Conservation (phyloP, 2,329 filamentous ascomycete species). For the Ramularia collo-cygni region DNA sequence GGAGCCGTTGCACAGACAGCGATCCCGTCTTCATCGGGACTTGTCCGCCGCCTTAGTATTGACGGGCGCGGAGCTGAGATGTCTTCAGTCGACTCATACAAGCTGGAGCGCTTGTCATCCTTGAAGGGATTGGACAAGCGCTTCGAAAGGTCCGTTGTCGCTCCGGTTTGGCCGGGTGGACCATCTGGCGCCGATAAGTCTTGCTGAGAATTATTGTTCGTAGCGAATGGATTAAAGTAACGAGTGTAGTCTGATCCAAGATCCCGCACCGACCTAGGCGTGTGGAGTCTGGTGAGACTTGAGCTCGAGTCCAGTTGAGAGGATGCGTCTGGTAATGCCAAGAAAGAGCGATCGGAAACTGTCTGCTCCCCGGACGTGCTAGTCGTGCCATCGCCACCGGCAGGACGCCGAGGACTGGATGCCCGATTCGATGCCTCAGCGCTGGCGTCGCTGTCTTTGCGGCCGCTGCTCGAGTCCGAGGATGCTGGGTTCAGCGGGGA, state of each 20-base stretch:
- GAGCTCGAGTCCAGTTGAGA: constrained; percentile 18
- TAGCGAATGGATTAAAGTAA: constrained; percentile 34
- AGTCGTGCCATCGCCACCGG: too few species aligned
- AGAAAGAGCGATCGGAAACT: not conserved
- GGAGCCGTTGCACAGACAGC: constrained; percentile 5
- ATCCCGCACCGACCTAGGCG: constrained; percentile 30
- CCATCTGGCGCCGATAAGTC: constrained; percentile 24
- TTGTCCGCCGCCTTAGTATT: constrained; percentile 5
- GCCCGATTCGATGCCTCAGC: constrained; percentile 6
- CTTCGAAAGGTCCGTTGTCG: constrained; percentile 21
- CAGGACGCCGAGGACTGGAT: constrained; percentile 4
- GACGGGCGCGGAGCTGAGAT: constrained; percentile 14
- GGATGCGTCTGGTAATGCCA: too few species aligned
- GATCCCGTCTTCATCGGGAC: constrained; percentile 2
- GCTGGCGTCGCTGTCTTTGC: constrained; percentile 18
- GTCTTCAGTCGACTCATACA: constrained; percentile 18
- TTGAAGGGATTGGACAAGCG: constrained; percentile 30
- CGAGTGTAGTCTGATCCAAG: constrained; percentile 32
- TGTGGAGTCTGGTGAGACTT: constrained; percentile 22
- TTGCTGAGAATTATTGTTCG: constrained; percentile 28
- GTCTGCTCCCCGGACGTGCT: not conserved
- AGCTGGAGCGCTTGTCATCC: constrained; percentile 25
- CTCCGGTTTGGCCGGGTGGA: constrained; percentile 12
- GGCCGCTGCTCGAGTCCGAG: constrained; percentile 13
- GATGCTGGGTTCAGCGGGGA: constrained; percentile 17